Conservation (phyloP, 2,329 filamentous ascomycete species). For the Scedosporium aurantiacum region DNA sequence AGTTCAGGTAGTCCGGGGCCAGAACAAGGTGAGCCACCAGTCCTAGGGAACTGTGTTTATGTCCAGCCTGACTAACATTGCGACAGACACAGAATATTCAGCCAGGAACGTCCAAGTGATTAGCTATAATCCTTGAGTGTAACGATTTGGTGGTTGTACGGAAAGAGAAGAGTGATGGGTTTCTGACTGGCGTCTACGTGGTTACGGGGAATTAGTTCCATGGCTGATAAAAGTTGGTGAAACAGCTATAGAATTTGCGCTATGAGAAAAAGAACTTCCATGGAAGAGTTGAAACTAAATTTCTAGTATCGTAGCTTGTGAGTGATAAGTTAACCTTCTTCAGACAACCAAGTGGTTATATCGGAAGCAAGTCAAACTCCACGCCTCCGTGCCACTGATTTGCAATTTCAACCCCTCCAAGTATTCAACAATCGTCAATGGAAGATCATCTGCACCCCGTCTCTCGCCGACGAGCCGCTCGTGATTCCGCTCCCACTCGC, state of each 20-base stretch:
- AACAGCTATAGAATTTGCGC: too few relatives aligned
- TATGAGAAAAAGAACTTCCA: too few relatives aligned
- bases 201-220: too few relatives aligned
- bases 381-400: constrained; percentile 9
- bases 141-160: background rate
- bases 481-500: constrained; percentile 9
- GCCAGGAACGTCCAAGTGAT: background rate
- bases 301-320: too few relatives aligned
- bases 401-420: constrained; percentile 8
- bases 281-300: too few relatives aligned
- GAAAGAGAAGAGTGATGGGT: background rate
- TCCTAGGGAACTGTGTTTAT: background rate
- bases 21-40: constrained; percentile 8
- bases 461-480: background rate
- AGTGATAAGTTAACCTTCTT: too few relatives aligned
- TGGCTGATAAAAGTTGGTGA: background rate
- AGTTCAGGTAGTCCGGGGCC: constrained; percentile 32
- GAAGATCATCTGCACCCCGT: background rate
- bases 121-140: constrained; percentile 2
- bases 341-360: constrained; percentile 5
- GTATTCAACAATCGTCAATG: constrained; percentile 3
- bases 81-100: background rate
- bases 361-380: constrained; percentile 9
- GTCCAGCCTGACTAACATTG: background rate
- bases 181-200: too few relatives aligned